Base-by-base conservation (phyloP, 2,329 filamentous ascomycete genomes). In the Rugonectria rugulosa region DNA sequence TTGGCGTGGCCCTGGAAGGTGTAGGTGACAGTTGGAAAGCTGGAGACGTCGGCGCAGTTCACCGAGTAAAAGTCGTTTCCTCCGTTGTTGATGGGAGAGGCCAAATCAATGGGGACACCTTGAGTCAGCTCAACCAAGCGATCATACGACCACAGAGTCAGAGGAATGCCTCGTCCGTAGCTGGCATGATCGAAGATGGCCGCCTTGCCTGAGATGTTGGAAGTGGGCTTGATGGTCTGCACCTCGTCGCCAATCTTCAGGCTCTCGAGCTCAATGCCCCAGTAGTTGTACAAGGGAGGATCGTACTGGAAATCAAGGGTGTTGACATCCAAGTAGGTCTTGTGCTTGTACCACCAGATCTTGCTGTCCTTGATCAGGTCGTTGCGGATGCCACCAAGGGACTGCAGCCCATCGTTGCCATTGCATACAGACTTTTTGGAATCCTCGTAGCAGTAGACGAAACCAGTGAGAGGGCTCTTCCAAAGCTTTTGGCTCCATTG, bases 341-440 rank as follows among this genome's bases (percentile, higher is more conserved):
- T 17, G 52, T 49, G 52, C 52, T 54, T 54, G 45, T 54, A 54
- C 44, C 52, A 54, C 44, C 44, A 54, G 24, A 54, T 49, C 45
- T 54, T 54, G 26, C 37, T 54, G 20, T 54, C 15, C 44, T 54
- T 49, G 44, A 54, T 49, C 24, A 54, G 52, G 23, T 44, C 38
- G 8, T 41, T 24, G 20, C 38, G 51, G 24, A 54, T 54, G 24
- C 51, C 51, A 5, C 51, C 51, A 17, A 54, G 36, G 29, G 51
- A 54, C 31, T 54, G 51, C 9, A 54, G 11, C 5, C 51, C 51
- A 20, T 54, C 51, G 32, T 54, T 43, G 12, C 51, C 51, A 31
- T 48, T 38, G 44, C 51, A 54, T 5, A 42, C 29, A 6, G 31
- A 17, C 44, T 54, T 54, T 24, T 54, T 48, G 10, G 51, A 48